Conservation (phyloP, 768 basidiomycete species). For the Coprinopsis cinerea region DNA sequence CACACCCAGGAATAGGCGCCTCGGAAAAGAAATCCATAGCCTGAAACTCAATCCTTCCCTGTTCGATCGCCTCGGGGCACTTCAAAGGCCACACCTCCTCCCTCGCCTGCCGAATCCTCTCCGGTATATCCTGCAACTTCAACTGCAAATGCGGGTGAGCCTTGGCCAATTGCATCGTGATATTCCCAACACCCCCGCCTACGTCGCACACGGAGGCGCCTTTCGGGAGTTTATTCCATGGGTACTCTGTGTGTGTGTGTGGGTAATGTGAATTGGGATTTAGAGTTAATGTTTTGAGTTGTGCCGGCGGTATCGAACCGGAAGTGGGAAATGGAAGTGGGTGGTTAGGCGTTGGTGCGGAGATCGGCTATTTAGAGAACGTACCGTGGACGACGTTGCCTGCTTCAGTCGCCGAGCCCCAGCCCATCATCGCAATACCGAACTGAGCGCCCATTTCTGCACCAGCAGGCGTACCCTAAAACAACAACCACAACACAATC, state of each 20-base stretch:
- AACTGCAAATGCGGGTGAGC: slow-evolving; percentile 28
- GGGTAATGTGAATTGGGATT: too few relatives aligned
- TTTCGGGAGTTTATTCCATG: slow-evolving; percentile 24
- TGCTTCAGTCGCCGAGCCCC: slow-evolving; percentile 26
- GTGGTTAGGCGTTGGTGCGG: too few relatives aligned
- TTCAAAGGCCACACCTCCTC: slow-evolving; percentile 30
- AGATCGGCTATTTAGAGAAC: neutral
- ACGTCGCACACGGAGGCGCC: slow-evolving; percentile 33
- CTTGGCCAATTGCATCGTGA: slow-evolving; percentile 29
- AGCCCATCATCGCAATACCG: slow-evolving; percentile 28
- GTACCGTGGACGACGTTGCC: slow-evolving; percentile 23
- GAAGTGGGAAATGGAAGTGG: too few relatives aligned
- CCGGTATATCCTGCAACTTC: slow-evolving; percentile 31
- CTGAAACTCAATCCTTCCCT: slow-evolving; percentile 30
- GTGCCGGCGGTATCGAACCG: too few relatives aligned
- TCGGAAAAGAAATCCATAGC: slow-evolving; percentile 36
- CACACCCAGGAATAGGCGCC: slow-evolving; percentile 28
- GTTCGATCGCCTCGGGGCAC: slow-evolving; percentile 29
- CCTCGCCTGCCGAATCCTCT: slow-evolving; percentile 24
- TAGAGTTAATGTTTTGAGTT: too few relatives aligned
- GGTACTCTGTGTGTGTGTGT: too few relatives aligned
- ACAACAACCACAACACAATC: slow-evolving; percentile 2
- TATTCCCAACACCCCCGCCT: slow-evolving; percentile 33
- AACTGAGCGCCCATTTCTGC: slow-evolving; percentile 22
- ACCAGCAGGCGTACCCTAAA: slow-evolving; percentile 14